Evolutionary conservation across 768 basidiomycete genomes (phyloP), one percentile per base, ranked within the genome.

Genomic region (Leccinum boreale): DNA sequence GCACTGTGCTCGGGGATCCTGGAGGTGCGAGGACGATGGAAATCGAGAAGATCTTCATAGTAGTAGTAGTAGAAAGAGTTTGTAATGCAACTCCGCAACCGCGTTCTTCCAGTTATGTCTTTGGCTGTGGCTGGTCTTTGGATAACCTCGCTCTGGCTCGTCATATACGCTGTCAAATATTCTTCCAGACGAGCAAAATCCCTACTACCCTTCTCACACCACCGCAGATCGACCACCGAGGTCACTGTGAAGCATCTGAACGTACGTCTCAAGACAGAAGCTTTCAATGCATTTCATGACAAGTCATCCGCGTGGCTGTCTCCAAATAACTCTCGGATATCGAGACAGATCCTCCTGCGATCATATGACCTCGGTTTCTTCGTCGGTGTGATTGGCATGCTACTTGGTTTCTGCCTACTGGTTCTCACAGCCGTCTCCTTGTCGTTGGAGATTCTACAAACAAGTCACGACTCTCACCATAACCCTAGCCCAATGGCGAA

Each of bases 21-120:
- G 86, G 78, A 5, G 89, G 85, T 17, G 87, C 82, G 53, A 86
- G 79, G 50, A 91, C 69, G 35, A 97, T 74, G 24, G 92, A 85
- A 60, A 96, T 81, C 8, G 89, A 85, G 70, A 81, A 94, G 65
- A 97, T 80, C 84, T 94, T 97, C 92, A 96, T 94, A 55, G 53
- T 77, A 59, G 31, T 5, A 51, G 68, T 62, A 31, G 31, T 31
- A 31, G 31, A 31, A 31, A 55, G 65, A 58, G 52, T 8, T 44
- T 19, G 61, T 58, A 46, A 35, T 9, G 31, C 39, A 29, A 57
- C 42, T 44, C 42, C 42, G 52, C n/a, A 31, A 26, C 35, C 11
- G 23, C 47, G 15, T 19, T 31, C 12, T 17, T 33, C 47, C n/a
- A n/a, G n/a, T 11, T 50, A 70, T 70, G 69, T 65, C 65, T 55